Evolutionary conservation across 208 protist genomes (phyloP), one percentile per base, ranked within the genome.

Genomic region (Leishmania major): DNA sequence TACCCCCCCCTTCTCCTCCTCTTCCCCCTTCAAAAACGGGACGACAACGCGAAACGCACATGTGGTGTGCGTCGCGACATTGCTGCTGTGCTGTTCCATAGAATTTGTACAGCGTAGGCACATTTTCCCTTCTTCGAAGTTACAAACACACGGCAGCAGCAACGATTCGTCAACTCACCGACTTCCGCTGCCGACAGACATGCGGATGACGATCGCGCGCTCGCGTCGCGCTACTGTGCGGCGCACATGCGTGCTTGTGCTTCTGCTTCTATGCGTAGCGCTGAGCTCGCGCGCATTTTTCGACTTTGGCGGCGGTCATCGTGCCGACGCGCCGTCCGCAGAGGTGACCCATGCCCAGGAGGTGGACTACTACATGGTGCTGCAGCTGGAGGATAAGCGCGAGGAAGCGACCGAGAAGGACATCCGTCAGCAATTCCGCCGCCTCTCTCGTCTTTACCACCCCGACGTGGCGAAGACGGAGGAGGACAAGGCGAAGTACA

Each of bases 341-440:
- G 43, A 53, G 49, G 62, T 62, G 31, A 31, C 74, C 11, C 79
- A 60, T 28, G 17, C 40, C 47, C 85, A 88, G 10, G 89, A 93
- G 72, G 83, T 95, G 66, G 93, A 98, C 78, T 96, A 96, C 83
- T 98, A 98, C 81, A 87, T 79, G 28, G 78, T 94, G 28, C 90
- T 98, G 47, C 84, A 87, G 57, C 85, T 98, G 25, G 85, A 79
- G 28, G 84, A 81, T 28, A 88, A 85, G 67, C 85, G 90, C 19
- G 90, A 96, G 75, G 79, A 91, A 2, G 91, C 92, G 37, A 96
- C 93, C 25, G 93, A 96, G 70, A 78, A 78, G 57, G 93, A 98
- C n/a, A 96, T 98, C 79, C 94, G 93, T n/a, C 86, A 89, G 60
- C 80, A 83, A 66, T 98, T 88, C 70, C 90, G 94, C 57, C 84